These are phyloP conservation scores for Ilyonectria destructans DNA, from an alignment of 2,329 filamentous ascomycete species.

Conservation along the genomic window DNA sequence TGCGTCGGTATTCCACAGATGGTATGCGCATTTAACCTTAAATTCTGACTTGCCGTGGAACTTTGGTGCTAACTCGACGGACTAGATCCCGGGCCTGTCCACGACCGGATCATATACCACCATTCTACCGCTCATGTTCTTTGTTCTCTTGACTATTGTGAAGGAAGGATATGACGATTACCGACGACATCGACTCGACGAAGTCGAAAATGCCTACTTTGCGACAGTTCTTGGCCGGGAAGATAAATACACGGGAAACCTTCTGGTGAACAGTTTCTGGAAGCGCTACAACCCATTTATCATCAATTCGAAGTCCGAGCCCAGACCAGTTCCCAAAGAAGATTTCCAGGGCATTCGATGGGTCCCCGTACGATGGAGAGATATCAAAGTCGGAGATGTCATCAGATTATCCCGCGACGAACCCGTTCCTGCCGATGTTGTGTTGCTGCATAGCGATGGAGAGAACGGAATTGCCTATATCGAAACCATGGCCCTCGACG, in stretches of 20 bases:
- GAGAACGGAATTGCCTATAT: slow-evolving; percentile 87
- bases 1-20: slow-evolving; percentile 88
- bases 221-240: slow-evolving; percentile 63
- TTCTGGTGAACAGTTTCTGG: slow-evolving; percentile 42
- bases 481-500: slow-evolving; percentile 88
- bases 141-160: slow-evolving; percentile 84
- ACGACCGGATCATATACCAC: slow-evolving; percentile 85
- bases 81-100: slow-evolving; percentile 77
- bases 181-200: slow-evolving; percentile 84
- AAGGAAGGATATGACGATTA: slow-evolving; percentile 94
- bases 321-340: slow-evolving; percentile 64
- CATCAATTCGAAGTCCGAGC: slow-evolving; percentile 49
- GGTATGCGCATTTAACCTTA: slow-evolving; percentile 47
- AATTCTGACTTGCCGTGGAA: slow-evolving; percentile 1
- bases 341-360: slow-evolving; percentile 73
- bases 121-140: slow-evolving; percentile 81
- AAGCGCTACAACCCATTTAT: slow-evolving; percentile 55
- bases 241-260: slow-evolving; percentile 53
- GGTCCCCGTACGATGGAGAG: slow-evolving; percentile 64
- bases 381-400: slow-evolving; percentile 67
- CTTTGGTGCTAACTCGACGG: slow-evolving; percentile 27
- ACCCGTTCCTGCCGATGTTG: slow-evolving; percentile 85
- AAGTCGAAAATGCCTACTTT: slow-evolving; percentile 79
- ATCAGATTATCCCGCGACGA: slow-evolving; percentile 77
- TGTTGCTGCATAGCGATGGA: slow-evolving; percentile 83